phyloP scores from a whole-genome alignment of 257 asterid genomes.

The Solanum virginianum region DNA sequence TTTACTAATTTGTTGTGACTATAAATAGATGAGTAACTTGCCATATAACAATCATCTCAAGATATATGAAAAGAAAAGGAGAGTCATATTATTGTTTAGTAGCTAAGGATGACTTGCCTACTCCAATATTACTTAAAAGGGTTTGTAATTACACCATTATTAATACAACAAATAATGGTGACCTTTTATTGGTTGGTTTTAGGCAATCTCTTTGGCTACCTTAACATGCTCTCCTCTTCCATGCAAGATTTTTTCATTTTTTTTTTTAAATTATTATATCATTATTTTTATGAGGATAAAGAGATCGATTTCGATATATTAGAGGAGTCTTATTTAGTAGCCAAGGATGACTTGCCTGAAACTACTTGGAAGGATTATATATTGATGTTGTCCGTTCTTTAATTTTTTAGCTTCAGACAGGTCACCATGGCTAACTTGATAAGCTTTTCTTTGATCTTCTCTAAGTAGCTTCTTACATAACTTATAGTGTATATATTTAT shows the following conservation, averaged over 20 bases:
- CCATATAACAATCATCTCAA: background rate
- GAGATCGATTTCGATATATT: no score
- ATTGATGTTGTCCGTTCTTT: background rate
- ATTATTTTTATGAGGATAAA: no score
- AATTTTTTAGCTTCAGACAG: background rate
- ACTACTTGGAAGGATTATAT: no score
- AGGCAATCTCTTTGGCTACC: background rate
- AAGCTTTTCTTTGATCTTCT: background rate
- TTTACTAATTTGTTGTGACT: background rate
- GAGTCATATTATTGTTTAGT: slow-evolving; percentile 13
- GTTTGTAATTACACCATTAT: background rate
- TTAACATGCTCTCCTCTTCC: background rate
- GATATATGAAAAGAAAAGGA: background rate
- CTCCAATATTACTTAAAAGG: background rate
- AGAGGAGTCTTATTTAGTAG: background rate
- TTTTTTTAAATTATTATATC: no score
- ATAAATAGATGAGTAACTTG: background rate
- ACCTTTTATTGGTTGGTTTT: background rate
- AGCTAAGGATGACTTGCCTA: slow-evolving; percentile 51
- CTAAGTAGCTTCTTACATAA: no score
- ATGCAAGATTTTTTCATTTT: background rate
- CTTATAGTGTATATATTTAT: no score
- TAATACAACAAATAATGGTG: no score
- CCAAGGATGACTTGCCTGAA: background rate
- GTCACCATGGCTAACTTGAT: background rate